Evolutionary conservation across 2,329 filamentous ascomycete species (phyloP), one percentile per base, ranked within the genome.

Genomic region (Pseudocercospora crystallina): DNA sequence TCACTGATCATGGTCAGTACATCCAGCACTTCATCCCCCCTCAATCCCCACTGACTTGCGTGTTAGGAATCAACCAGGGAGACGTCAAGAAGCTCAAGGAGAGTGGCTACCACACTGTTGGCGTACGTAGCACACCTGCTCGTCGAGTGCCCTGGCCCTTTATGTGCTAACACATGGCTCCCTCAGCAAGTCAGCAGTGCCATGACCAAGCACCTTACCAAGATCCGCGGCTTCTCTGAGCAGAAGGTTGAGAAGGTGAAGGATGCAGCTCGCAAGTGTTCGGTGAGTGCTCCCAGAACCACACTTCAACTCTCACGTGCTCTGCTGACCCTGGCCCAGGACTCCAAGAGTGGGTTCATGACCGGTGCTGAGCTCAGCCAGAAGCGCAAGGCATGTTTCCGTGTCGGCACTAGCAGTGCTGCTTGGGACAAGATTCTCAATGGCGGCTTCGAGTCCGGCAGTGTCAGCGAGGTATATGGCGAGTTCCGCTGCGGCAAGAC

Each of bases 221-320:
- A 82, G 65, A 86, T 87, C 67, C 86, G 85, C 62, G 84, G 84
- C 8, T 85, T 86, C 68, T 86, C 83, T 50, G 84, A 86, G 64
- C 75, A 82, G 62, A 87, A 87, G 66, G 84, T 86, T 3, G 84
- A 87, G 57, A 87, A 86, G 66, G 77, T 87, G 64, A 86, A 85
- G 63, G 84, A 87, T 59, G 84, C 84, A 42, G 77, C 83, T 47
- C 74, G 76, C 39, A 85, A 85, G 66, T 82, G 79, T 52, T 70
- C 80, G 66, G 80, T 82, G 67, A 47, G 69, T 61, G 5, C 34
- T 43, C 8, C 14, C 5, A n/a, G 32, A 29, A 17, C 9, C 8
- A 9, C 5, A 7, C n/a, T 12, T 15, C 40, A 8, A 33, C 30
- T 15, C 15, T 42, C 13, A 33, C 13, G 13, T 31, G 8, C 3